Base-by-base conservation (phyloP, 2,329 filamentous ascomycete genomes). In the Clarireedia hainanense region DNA sequence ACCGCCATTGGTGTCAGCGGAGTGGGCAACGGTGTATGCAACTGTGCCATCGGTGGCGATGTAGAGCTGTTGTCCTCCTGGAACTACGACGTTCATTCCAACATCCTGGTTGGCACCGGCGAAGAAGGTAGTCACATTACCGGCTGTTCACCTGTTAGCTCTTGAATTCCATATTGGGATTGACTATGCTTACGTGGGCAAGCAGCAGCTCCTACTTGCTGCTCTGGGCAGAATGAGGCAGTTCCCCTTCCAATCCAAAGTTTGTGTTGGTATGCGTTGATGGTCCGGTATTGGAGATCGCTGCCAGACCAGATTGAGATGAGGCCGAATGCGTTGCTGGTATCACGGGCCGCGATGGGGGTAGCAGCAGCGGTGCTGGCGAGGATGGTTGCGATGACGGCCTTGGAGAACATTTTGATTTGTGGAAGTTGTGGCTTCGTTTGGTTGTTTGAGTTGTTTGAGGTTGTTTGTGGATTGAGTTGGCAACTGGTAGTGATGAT, bases 151-250 rank as follows among this genome's bases (percentile, higher is more conserved):
- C 7, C 34, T 12, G 6, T 55, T 45, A 55, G 39, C 26, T 7
- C 4, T 34, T 39, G 17, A 9, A 10, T 10, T 17, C 6, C 10
- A 43, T 43, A 24, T 9, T 23, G 5, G 2, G 12, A 14, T 36
- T 2, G 0, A 24, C 2, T n/a, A 5, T 6, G 36, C 52, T 43
- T 50, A 55, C 52, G 27, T 36, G 52, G 52, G 37, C 46, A 55
- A 1, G 10, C 30, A 1, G 10, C 30, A 34, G 12, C 12, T 20
- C 12, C 24, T 0, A 1, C 3, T 2, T 2, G 1, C 6, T 20
- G 0, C 20, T 30, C 12, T 36, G 77, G 56, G 47, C 56, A 58
- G 56, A 48, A 45, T 20, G 56, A 27, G 10, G 56, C 7, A 17
- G 56, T 39, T 0, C 10, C 4, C 42, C 52, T 58, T 45, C 56